Percentiles rank a stretch among this genome's conserved stretches.
These are phyloP conservation scores for Alternaria atra DNA, from an alignment of 2,329 filamentous ascomycete genomes.

Conservation along the genomic window DNA sequence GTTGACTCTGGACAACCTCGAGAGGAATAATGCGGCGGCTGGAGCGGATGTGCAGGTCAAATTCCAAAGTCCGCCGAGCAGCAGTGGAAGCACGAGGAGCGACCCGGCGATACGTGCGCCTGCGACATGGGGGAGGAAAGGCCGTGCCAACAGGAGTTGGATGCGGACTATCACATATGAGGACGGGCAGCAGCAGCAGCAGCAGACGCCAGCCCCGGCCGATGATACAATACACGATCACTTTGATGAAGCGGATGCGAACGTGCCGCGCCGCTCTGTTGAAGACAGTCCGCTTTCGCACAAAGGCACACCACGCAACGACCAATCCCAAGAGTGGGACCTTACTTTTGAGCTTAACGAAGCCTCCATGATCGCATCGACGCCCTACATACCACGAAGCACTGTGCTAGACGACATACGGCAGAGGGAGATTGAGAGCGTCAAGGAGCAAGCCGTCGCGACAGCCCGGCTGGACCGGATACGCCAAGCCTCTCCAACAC, in stretches of 20 bases:
- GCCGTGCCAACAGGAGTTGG: slow-evolving; percentile 53
- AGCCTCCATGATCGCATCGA: slow-evolving; percentile 58
- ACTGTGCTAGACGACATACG: slow-evolving; percentile 55
- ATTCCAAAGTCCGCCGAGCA: slow-evolving; percentile 45
- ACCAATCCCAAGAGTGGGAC: slow-evolving; percentile 43
- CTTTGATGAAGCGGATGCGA: slow-evolving; percentile 36
- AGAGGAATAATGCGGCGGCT: slow-evolving; percentile 44
- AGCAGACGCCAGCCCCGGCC: slow-evolving; percentile 20
- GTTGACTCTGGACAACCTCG: slow-evolving; percentile 55
- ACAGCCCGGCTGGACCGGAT: slow-evolving; percentile 41
- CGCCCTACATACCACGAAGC: slow-evolving; percentile 55
- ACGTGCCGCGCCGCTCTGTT: slow-evolving; percentile 53
- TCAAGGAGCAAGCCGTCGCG: slow-evolving; percentile 48
- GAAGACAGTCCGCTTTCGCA: slow-evolving; percentile 55
- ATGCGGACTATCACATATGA: slow-evolving; percentile 51
- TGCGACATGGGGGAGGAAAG: slow-evolving; percentile 59
- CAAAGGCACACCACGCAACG: slow-evolving; percentile 42
- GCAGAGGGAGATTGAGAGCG: slow-evolving; percentile 52
- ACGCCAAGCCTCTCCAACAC: slow-evolving; percentile 40
- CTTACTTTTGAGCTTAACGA: slow-evolving; percentile 56
- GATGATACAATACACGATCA: slow-evolving; percentile 27
- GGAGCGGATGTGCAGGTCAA: slow-evolving; percentile 26
- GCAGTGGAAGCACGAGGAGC: slow-evolving; percentile 47
- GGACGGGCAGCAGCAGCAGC: slow-evolving; percentile 25
- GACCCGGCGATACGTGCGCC: slow-evolving; percentile 58